Evolutionary conservation across 2,329 filamentous ascomycete species (phyloP).

Genomic region (Cucurbitaria berberidis): DNA sequence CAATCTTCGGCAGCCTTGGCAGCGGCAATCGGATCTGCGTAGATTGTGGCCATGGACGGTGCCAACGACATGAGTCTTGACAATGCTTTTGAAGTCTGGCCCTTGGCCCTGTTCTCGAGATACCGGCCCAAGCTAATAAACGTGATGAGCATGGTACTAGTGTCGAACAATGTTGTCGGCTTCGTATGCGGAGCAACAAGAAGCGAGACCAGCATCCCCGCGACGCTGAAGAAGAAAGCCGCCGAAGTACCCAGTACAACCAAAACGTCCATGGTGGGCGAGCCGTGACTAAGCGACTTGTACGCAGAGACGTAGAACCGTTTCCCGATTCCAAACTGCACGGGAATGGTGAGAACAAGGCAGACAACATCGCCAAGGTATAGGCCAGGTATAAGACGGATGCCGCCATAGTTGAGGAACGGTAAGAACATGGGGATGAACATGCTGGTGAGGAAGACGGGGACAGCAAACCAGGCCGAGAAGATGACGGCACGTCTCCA

Average conservation of each 20-base stretch:
- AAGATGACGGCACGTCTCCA: conserved; percentile 83
- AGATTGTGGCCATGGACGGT: conserved; percentile 96
- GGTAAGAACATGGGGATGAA: conserved; percentile 85
- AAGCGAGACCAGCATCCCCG: conserved; percentile 84
- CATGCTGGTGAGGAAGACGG: conserved; percentile 94
- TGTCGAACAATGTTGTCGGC: conserved; percentile 92
- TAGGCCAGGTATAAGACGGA: conserved; percentile 73
- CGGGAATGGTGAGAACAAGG: conserved; percentile 81
- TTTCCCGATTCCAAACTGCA: conserved; percentile 95
- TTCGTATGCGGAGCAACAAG: conserved; percentile 75
- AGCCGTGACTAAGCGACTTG: conserved; percentile 87
- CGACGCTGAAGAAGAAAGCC: conserved; percentile 93
- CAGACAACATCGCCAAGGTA: conserved; percentile 90
- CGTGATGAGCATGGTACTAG: conserved; percentile 96
- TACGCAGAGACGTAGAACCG: conserved; percentile 94
- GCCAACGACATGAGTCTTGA: conserved; percentile 94
- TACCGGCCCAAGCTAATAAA: conserved; percentile 92
- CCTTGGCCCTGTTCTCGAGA: conserved; percentile 93
- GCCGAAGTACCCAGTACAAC: conserved; percentile 92
- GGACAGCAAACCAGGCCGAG: conserved; percentile 81
- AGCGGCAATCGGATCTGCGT: conserved; percentile 89
- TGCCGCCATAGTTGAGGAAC: conserved; percentile 74
- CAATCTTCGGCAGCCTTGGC: conserved; percentile 87
- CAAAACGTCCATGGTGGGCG: conserved; percentile 97
- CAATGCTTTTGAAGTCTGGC: conserved; percentile 91